Conservation (phyloP, 1,139 yeast genomes). For the Pneumocystis oryctolagi region DNA sequence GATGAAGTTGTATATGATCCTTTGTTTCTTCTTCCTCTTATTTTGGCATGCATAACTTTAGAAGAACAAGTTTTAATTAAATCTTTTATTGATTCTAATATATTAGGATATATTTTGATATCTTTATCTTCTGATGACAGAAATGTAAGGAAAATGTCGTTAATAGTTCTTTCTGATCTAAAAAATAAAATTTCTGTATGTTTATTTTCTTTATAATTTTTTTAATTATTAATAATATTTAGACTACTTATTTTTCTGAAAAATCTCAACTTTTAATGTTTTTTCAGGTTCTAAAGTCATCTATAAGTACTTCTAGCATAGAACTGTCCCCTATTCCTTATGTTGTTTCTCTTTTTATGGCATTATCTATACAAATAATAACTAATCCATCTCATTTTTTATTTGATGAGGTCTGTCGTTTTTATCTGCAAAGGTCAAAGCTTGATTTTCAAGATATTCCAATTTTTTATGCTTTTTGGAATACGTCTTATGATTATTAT, state of each 20-base stretch:
- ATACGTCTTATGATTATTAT: slow-evolving; percentile 6
- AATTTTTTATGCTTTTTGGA: slow-evolving; percentile 9
- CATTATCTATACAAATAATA: slow-evolving; percentile 5
- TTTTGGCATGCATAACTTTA: slow-evolving; percentile 7
- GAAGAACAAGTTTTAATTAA: slow-evolving; percentile 3
- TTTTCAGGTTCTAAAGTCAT: slow-evolving; percentile 1
- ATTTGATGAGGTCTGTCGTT: slow-evolving; percentile 11
- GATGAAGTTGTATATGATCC: slow-evolving; percentile 12
- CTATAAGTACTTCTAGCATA: slow-evolving; percentile 1
- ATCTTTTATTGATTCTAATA: slow-evolving; percentile 7
- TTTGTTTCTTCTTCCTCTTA: slow-evolving; percentile 12
- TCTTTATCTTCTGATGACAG: slow-evolving; percentile 8
- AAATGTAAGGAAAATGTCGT: slow-evolving; percentile 4
- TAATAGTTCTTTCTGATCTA: slow-evolving; percentile 5
- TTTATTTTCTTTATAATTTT: neutral
- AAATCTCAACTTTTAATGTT: slow-evolving; percentile 8
- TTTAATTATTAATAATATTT: neutral
- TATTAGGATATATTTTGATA: slow-evolving; percentile 8
- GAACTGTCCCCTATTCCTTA: slow-evolving; percentile 3
- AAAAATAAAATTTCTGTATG: neutral
- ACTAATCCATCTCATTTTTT: slow-evolving; percentile 10
- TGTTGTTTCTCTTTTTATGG: slow-evolving; percentile 9
- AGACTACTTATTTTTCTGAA: slow-evolving; percentile 6
- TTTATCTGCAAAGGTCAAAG: slow-evolving; percentile 10
- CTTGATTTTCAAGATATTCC: slow-evolving; percentile 12